A percentile compares a stretch with the other conserved stretches of the same genome.
Evolutionary conservation across 2,329 filamentous ascomycete genomes (phyloP).

Genomic region (Thelonectria blattea): DNA sequence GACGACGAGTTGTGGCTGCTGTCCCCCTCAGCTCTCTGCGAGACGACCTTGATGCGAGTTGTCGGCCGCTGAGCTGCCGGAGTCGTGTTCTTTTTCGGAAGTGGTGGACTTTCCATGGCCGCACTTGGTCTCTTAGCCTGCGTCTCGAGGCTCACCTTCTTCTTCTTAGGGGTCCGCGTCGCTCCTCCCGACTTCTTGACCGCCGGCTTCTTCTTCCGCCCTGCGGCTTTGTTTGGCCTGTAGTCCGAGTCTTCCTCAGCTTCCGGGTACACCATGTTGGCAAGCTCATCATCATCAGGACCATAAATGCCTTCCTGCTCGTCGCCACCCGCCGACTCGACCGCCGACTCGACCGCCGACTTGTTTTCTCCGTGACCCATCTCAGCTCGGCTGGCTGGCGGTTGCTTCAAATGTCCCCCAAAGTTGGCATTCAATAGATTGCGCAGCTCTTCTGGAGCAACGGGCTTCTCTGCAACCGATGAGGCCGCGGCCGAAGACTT

Average conservation of each 20-base stretch:
- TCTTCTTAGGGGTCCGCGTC: conserved; percentile 17
- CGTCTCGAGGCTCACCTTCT: background rate
- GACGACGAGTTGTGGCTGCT: background rate
- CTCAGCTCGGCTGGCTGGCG: background rate
- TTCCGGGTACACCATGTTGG: conserved; percentile 12
- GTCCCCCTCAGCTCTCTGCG: background rate
- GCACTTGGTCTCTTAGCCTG: background rate
- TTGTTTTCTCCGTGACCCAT: background rate
- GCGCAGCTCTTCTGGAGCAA: conserved; percentile 9
- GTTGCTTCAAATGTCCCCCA: conserved; percentile 5
- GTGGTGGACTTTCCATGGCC: background rate
- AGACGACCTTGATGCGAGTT: conserved; percentile 3
- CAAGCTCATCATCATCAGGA: background rate
- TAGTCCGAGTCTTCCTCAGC: conserved; percentile 30
- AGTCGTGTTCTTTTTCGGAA: background rate
- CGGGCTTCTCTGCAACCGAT: background rate
- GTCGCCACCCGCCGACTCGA: background rate
- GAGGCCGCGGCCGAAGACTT: background rate
- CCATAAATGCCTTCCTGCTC: background rate
- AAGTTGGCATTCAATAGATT: conserved; percentile 17
- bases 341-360: background rate
- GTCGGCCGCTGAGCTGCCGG: background rate
- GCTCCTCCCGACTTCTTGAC: conserved; percentile 3
- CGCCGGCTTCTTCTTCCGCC: conserved; percentile 10
- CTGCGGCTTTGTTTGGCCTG: conserved; percentile 12